phyloP scores from a whole-genome alignment of 345 rosid species.

The Turritis glabra region DNA sequence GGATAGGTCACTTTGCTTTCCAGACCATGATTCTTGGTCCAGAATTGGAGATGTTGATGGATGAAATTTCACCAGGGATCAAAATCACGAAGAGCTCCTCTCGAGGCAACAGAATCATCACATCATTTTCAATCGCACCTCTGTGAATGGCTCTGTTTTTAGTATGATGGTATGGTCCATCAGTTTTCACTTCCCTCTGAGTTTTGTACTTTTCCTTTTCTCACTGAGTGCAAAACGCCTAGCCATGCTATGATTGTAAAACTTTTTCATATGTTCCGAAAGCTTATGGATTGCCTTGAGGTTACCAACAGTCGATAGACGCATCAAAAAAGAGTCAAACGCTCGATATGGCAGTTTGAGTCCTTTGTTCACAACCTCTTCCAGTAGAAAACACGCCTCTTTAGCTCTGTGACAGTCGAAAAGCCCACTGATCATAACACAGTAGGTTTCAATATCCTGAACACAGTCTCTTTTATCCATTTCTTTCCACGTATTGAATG shows the following conservation, averaged over 20 bases:
- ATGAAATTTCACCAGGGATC: not conserved
- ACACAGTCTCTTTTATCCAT: conserved; percentile 67
- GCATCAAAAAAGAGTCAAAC: conserved; percentile 78
- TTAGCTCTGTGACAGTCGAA: conserved; percentile 62
- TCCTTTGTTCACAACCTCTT: conserved; percentile 64
- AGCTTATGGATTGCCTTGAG: conserved; percentile 70
- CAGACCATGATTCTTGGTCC: conserved; percentile 5
- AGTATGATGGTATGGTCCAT: not conserved
- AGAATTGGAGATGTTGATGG: not conserved
- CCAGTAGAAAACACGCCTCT: conserved; percentile 73
- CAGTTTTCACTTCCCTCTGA: conserved; percentile 55
- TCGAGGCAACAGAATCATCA: not conserved
- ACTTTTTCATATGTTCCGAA: conserved; percentile 82
- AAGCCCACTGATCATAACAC: conserved; percentile 87
- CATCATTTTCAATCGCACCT: not conserved
- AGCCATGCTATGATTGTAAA: conserved; percentile 81
- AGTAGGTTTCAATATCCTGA: conserved; percentile 69
- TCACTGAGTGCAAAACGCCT: conserved; percentile 71
- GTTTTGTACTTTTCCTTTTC: conserved; percentile 64
- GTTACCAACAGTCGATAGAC: conserved; percentile 70
- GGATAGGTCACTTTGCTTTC: conserved; percentile 7
- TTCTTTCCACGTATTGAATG: conserved; percentile 77
- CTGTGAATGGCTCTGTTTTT: not conserved
- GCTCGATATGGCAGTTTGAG: conserved; percentile 69
- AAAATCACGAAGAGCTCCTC: conserved; percentile 18